These are phyloP conservation scores for Neopestalotiopsis clavispora DNA, from an alignment of 2,329 filamentous ascomycete genomes.

Conservation along the genomic window DNA sequence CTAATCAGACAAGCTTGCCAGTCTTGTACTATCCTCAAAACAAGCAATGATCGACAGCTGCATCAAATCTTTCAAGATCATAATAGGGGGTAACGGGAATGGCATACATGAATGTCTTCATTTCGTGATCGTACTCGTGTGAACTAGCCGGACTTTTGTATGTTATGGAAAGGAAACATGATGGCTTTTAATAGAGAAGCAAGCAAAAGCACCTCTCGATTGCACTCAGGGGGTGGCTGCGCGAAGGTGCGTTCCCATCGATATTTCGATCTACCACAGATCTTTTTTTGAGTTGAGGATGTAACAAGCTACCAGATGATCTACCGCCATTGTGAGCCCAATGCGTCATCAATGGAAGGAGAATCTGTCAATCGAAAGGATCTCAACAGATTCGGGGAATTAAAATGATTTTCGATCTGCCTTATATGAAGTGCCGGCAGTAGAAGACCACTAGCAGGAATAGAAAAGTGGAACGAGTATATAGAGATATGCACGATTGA, in stretches of 20 bases:
- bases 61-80: too few relatives aligned
- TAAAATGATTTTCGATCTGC: neutral
- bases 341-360: neutral
- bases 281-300: neutral
- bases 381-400: neutral
- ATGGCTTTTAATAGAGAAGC: neutral
- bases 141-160: neutral
- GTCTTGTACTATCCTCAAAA: too few relatives aligned
- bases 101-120: too few relatives aligned
- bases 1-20: too few relatives aligned
- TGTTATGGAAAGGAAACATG: neutral
- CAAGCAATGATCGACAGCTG: too few relatives aligned
- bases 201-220: neutral
- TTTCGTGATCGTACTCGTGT: too few relatives aligned
- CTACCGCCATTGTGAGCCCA: neutral
- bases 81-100: too few relatives aligned
- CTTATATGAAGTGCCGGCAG: neutral
- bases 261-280: neutral
- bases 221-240: neutral
- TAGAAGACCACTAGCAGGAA: neutral
- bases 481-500: conserved; percentile 1
- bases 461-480: neutral
- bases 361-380: neutral
- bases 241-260: neutral
- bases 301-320: neutral